phyloP scores from a whole-genome alignment of 108 stramenopile species.

The Nitzschia sp. region DNA sequence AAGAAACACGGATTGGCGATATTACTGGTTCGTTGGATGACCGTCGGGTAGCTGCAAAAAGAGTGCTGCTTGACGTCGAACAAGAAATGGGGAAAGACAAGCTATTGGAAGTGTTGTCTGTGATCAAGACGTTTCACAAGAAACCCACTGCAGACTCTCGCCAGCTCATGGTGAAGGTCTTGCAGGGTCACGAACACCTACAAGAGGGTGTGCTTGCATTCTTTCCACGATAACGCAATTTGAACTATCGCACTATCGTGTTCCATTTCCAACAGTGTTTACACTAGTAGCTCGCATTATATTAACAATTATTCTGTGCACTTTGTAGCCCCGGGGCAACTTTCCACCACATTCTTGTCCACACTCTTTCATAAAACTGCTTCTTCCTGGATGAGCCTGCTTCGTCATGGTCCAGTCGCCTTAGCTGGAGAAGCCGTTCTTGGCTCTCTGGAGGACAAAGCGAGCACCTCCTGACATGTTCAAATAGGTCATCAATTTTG shows the following conservation, averaged over 20 bases:
- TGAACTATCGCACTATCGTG: too few relatives aligned
- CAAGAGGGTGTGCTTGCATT: slow-evolving; percentile 53
- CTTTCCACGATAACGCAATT: slow-evolving; percentile 48
- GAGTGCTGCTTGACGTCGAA: slow-evolving; percentile 56
- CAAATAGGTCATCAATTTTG: slow-evolving; percentile 43
- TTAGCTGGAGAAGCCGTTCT: slow-evolving; percentile 18
- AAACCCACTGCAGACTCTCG: slow-evolving; percentile 32
- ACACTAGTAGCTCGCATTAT: too few relatives aligned
- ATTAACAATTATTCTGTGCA: too few relatives aligned
- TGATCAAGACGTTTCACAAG: slow-evolving; percentile 41
- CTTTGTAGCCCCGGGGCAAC: not conserved
- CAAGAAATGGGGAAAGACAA: slow-evolving; percentile 56
- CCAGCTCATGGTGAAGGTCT: slow-evolving; percentile 32
- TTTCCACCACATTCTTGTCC: slow-evolving; percentile 30
- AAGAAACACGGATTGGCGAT: slow-evolving; percentile 46
- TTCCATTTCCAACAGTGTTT: too few relatives aligned
- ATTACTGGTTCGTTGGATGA: slow-evolving; percentile 48
- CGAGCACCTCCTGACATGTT: slow-evolving; percentile 42
- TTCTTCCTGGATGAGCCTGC: slow-evolving; percentile 3
- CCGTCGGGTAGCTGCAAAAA: slow-evolving; percentile 53
- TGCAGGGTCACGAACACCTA: slow-evolving; percentile 58
- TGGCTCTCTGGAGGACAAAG: slow-evolving; percentile 37
- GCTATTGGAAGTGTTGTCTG: slow-evolving; percentile 41
- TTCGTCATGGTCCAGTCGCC: not conserved
- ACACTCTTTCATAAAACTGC: slow-evolving; percentile 41